A percentile compares a stretch with the other conserved stretches of the same genome.
phyloP scores from a whole-genome alignment of 495 filamentous ascomycete species.

The Cercophora newfieldiana region DNA sequence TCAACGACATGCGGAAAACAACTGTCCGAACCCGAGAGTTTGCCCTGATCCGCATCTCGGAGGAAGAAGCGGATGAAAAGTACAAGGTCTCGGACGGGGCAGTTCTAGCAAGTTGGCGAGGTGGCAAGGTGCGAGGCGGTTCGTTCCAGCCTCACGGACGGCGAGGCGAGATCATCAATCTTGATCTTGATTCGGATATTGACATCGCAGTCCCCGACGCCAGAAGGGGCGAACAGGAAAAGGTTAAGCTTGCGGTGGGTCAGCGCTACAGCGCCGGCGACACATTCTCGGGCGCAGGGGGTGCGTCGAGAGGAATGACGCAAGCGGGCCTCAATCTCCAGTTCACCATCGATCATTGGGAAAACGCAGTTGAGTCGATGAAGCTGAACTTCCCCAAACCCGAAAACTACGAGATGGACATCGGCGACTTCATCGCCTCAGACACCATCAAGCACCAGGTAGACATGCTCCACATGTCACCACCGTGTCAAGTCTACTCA shows the following conservation, averaged over 20 bases:
- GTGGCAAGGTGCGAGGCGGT: constrained; percentile 40
- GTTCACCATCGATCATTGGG: constrained; percentile 64
- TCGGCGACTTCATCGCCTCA: constrained; percentile 48
- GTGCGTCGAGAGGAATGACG: constrained; percentile 67
- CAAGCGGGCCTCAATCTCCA: constrained; percentile 59
- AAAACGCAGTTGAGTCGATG: constrained; percentile 58
- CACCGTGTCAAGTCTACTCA: constrained; percentile 83
- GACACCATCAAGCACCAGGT: constrained; percentile 40
- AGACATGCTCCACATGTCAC: constrained; percentile 78
- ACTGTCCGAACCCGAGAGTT: constrained; percentile 35
- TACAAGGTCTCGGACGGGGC: constrained; percentile 13
- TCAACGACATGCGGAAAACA: constrained; percentile 15
- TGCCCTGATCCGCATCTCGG: constrained; percentile 26
- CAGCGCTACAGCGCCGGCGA: constrained; percentile 67
- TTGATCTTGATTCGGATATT: constrained; percentile 3
- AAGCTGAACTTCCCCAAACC: constrained; percentile 57
- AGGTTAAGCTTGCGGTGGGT: constrained; percentile 10
- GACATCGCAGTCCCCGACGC: not conserved
- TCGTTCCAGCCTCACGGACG: constrained; percentile 19
- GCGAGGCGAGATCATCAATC: constrained; percentile 2
- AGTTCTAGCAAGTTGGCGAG: constrained; percentile 40
- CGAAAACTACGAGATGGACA: constrained; percentile 43
- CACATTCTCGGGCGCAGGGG: constrained; percentile 75
- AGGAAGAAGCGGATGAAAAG: constrained; percentile 22
- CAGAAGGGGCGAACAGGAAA: not conserved